A percentile compares a stretch with the other conserved stretches of the same genome.
phyloP scores from a whole-genome alignment of 192 early-diverging fungal genomes.

The Coemansia sp. region DNA sequence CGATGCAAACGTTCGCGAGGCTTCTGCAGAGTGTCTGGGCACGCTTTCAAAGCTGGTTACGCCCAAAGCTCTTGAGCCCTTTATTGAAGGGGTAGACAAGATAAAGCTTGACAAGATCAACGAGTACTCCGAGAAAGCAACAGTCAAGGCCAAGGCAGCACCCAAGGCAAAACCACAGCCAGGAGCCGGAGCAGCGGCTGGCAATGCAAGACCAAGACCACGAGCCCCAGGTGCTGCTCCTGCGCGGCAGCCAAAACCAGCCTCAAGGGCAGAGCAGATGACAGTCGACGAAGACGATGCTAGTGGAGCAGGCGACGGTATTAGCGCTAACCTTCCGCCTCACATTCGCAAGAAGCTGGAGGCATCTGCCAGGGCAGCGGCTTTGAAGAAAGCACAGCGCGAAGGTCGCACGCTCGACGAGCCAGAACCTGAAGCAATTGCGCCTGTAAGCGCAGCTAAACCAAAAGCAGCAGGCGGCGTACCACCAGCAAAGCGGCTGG shows the following conservation, averaged over 20 bases:
- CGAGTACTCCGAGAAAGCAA: conserved; percentile 88
- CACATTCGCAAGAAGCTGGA: conserved; percentile 55
- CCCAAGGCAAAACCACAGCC: conserved; percentile 42
- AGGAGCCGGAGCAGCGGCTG: conserved; percentile 15
- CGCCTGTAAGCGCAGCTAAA: conserved; percentile 14
- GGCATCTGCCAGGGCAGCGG: conserved; percentile 51
- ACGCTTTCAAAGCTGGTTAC: conserved; percentile 87
- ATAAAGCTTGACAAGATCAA: conserved; percentile 84
- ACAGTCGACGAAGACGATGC: conserved; percentile 7
- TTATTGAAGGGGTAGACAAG: conserved; percentile 83
- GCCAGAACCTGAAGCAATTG: conserved; percentile 7
- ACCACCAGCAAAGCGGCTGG: conserved; percentile 30
- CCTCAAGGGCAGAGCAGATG: neutral
- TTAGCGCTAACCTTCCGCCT: conserved; percentile 50
- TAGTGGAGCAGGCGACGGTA: neutral
- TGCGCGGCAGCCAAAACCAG: neutral
- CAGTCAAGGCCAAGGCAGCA: conserved; percentile 68
- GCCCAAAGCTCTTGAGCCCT: conserved; percentile 70
- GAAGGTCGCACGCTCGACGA: conserved; percentile 35
- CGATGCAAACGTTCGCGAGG: conserved; percentile 79
- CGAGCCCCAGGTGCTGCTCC: conserved; percentile 16
- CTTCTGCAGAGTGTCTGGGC: conserved; percentile 81
- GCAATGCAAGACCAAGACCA: conserved; percentile 19
- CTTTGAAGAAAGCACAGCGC: conserved; percentile 52
- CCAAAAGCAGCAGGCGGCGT: conserved; percentile 19